Evolutionary conservation across 768 basidiomycete species (phyloP), one percentile per base, ranked within the genome.

Genomic region (Royoungia palumana): DNA sequence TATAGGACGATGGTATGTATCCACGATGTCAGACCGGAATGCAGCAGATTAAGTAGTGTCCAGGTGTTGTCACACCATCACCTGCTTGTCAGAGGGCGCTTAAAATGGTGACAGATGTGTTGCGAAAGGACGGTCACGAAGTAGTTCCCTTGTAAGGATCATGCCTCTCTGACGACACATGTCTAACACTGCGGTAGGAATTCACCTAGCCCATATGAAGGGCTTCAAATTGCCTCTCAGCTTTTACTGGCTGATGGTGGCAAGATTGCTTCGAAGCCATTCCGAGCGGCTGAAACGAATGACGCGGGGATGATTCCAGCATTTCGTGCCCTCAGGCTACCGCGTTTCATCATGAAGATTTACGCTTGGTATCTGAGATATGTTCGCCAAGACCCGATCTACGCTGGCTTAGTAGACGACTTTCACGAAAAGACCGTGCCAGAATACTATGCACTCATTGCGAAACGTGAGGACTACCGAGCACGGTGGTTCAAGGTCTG

Each of bases 1-100:
- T 85, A 50, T 79, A 81, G 78, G 76, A 81, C 37, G 84, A 86
- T 58, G 79, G 83, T 81, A 35, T 17, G 55, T 41, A 2, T 40
- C 36, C 27, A 30, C 41, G 4, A 30, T 42, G 2, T 6, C 11
- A 1, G 7, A 36, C 13, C 9, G 9, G 21, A 6, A 28, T 13
- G 34, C 24, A 6, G 17, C 16, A 20, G 34, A 20, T 24, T 46
- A 22, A 49, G n/a, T n/a, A 1, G 11, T 24, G n/a, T 12, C 17
- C 32, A 85, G 85, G 79, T 6, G 73, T 82, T 27, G 75, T 85
- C 2, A 54, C 63, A 24, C 79, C 81, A 3, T 82, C 83, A 2
- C 83, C 83, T 2, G 77, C 83, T 0, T 83, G 81, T 50, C 60
- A 63, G 25, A 74, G 83, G n/a, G 82, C 79, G 14, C 68, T 84